Conservation (phyloP, 768 basidiomycete species). For the Termitomyces sp. region DNA sequence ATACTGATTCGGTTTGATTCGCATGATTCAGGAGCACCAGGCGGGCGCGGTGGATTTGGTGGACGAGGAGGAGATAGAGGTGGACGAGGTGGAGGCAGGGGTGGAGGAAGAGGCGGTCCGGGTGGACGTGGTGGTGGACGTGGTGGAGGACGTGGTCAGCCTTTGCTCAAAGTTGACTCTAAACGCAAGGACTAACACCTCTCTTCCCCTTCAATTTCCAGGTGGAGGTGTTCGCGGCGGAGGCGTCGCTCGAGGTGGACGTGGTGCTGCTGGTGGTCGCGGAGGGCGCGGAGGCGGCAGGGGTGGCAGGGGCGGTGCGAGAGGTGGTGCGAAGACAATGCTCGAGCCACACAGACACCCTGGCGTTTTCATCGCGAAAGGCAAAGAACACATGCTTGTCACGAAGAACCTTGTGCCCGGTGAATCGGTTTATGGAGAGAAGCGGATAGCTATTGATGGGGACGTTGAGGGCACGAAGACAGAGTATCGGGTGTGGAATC, state of each 20-base stretch:
- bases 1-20: background rate
- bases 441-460: constrained; percentile 85
- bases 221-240: constrained; percentile 27
- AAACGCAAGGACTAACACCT: background rate
- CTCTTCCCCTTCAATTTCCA: background rate
- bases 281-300: constrained; percentile 46
- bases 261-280: constrained; percentile 40
- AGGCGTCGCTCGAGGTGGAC: constrained; percentile 28
- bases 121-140: constrained; percentile 39
- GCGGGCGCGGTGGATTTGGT: constrained; percentile 74
- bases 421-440: constrained; percentile 98
- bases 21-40: constrained; percentile 45
- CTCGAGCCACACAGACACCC: constrained; percentile 94
- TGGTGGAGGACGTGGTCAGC: constrained; percentile 35
- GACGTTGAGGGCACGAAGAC: constrained; percentile 79
- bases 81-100: constrained; percentile 36
- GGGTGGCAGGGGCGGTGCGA: constrained; percentile 68
- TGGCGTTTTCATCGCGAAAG: constrained; percentile 95
- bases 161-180: background rate
- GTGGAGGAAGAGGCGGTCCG: constrained; percentile 33
- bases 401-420: constrained; percentile 98
- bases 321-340: constrained; percentile 84
- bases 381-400: constrained; percentile 95
- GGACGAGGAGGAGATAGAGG: constrained; percentile 41
- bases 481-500: constrained; percentile 99